Evolutionary conservation across 176 grass and related monocot species (phyloP).

Genomic region (Oryza coarctata): DNA sequence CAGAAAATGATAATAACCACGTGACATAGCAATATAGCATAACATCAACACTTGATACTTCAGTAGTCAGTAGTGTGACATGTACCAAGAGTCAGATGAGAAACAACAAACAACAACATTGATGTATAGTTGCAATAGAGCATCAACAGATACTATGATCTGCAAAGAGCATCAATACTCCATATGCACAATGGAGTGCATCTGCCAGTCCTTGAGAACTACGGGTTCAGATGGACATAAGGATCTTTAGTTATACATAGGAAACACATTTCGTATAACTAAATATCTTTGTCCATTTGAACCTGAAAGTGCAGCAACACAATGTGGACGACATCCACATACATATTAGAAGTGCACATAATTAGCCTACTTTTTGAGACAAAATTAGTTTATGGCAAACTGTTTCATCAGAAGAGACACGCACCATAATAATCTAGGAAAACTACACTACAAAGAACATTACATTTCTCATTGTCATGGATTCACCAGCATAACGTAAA

Average conservation of each 20-base stretch:
- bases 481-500: slow-evolving; percentile 34
- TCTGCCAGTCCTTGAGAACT: not conserved
- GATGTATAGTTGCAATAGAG: not conserved
- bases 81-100: not conserved
- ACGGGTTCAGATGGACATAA: not conserved
- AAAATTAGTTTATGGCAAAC: not conserved
- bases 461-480: slow-evolving; percentile 36
- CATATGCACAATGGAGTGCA: not conserved
- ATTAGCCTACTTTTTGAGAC: not conserved
- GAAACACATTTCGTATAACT: not conserved
- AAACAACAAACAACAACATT: not conserved
- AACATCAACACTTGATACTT: not conserved
- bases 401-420: not conserved
- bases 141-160: not conserved
- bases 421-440: not conserved
- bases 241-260: not conserved
- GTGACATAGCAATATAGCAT: not conserved
- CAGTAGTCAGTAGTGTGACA: not conserved
- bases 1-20: not conserved
- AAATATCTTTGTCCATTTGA: not conserved
- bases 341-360: not conserved
- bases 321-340: not conserved
- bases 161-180: not conserved
- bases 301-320: not conserved
- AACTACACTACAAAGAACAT: slow-evolving; percentile 32